Percentiles rank a stretch among this genome's conserved stretches.
phyloP scores from a whole-genome alignment of 805 yeast species.

The Lipomyces japonicus region DNA sequence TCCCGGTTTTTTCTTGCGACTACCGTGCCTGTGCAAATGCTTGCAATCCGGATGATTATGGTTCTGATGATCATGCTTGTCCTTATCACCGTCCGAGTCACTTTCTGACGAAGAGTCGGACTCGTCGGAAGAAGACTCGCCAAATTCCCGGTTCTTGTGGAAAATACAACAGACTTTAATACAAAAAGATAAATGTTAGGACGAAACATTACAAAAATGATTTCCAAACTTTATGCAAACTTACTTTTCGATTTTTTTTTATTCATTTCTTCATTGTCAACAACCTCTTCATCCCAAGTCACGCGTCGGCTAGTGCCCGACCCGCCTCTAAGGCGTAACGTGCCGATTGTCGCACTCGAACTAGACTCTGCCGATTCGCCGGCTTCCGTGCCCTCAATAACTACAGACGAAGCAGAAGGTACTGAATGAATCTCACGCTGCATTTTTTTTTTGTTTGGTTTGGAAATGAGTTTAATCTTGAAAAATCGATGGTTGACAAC shows the following conservation, averaged over 20 bases:
- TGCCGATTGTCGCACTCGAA: no score
- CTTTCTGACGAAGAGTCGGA: constrained; percentile 36
- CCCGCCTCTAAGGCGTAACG: constrained; percentile 25
- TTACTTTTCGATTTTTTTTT: constrained; percentile 78
- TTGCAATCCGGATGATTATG: constrained; percentile 2
- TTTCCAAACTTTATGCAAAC: constrained; percentile 22
- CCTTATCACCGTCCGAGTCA: constrained; percentile 42
- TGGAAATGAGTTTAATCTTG: no score
- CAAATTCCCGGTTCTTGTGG: constrained; percentile 40
- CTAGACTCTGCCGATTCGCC: no score
- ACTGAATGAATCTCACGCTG: no score
- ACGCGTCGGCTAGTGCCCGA: constrained; percentile 44
- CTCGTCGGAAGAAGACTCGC: constrained; percentile 38
- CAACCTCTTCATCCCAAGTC: constrained; percentile 77
- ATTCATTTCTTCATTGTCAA: constrained; percentile 86
- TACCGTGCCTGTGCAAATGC: constrained; percentile 28
- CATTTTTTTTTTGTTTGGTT: no score
- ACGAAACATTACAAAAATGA: neutral
- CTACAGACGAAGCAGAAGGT: no score
- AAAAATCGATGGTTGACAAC: no score
- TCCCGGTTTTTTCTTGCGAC: constrained; percentile 41
- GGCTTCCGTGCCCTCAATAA: no score
- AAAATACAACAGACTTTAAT: constrained; percentile 59
- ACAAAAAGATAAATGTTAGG: constrained; percentile 26
- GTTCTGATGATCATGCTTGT: constrained; percentile 9